phyloP scores from a whole-genome alignment of 1,284 basidiomycete species.

The Jaminaea rosea region DNA sequence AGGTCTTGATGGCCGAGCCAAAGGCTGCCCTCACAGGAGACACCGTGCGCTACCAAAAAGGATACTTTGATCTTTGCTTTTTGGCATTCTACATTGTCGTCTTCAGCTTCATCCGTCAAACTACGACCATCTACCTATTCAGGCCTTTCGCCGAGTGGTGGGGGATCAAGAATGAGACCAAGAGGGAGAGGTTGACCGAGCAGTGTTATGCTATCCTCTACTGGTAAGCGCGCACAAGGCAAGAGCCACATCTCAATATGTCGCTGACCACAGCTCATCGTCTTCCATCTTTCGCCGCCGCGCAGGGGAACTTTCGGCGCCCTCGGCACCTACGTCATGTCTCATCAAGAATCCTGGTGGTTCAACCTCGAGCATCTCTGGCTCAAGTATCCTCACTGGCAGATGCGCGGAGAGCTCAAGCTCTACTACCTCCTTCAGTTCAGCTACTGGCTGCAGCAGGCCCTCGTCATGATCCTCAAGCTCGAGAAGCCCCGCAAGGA shows the following conservation, averaged over 20 bases:
- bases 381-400: slow-evolving; percentile 49
- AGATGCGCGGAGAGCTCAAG: slow-evolving; percentile 78
- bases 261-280: too few relatives aligned
- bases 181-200: slow-evolving; percentile 38
- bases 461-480: slow-evolving; percentile 71
- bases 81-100: slow-evolving; percentile 53
- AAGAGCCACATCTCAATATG: too few relatives aligned
- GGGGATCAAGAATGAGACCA: slow-evolving; percentile 39
- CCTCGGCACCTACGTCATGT: slow-evolving; percentile 67
- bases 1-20: slow-evolving; percentile 51
- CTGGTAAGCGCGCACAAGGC: too few relatives aligned
- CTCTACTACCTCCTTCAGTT: slow-evolving; percentile 70
- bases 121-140: slow-evolving; percentile 62
- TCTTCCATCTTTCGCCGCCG: too few relatives aligned
- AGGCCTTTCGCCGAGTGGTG: slow-evolving; percentile 58
- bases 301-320: neutral
- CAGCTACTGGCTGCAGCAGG: slow-evolving; percentile 89
- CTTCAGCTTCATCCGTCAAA: slow-evolving; percentile 82
- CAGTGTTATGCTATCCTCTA: slow-evolving; percentile 43
- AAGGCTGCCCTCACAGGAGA: slow-evolving; percentile 9
- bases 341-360: slow-evolving; percentile 77
- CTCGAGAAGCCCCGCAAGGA: slow-evolving; percentile 93
- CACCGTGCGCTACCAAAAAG: slow-evolving; percentile 31
- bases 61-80: slow-evolving; percentile 11
- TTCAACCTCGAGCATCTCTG: slow-evolving; percentile 52